Percentiles rank a stretch among this genome's conserved stretches.
phyloP scores from a whole-genome alignment of 1,284 basidiomycete species.

The Earliella scabrosa region DNA sequence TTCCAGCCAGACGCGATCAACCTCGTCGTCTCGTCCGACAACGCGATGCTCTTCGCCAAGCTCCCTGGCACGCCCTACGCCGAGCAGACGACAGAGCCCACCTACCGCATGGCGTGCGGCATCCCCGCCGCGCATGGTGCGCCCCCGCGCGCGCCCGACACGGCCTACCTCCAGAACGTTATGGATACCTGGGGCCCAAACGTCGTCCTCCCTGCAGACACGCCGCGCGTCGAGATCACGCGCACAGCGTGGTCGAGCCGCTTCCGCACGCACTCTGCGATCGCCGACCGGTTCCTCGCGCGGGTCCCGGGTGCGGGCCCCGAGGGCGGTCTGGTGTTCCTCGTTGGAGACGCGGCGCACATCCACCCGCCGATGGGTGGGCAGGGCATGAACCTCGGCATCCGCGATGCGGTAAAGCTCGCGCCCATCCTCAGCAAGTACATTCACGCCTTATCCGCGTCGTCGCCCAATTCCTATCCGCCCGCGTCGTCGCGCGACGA shows the following conservation, averaged over 20 bases:
- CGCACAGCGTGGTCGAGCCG: constrained; percentile 41
- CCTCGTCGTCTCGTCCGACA: constrained; percentile 26
- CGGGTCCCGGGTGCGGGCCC: constrained; percentile 23
- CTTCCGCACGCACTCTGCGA: constrained; percentile 42
- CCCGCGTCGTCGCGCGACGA: neutral
- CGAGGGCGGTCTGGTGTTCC: constrained; percentile 26
- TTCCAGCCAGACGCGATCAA: constrained; percentile 18
- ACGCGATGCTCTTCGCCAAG: constrained; percentile 35
- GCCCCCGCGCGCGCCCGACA: constrained; percentile 36
- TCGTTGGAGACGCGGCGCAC: constrained; percentile 51
- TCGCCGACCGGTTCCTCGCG: constrained; percentile 39
- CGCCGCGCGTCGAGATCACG: constrained; percentile 16
- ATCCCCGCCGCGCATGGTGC: constrained; percentile 36
- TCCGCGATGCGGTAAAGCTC: constrained; percentile 45
- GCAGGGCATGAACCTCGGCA: constrained; percentile 53
- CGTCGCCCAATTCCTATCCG: neutral
- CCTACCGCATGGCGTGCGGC: constrained; percentile 41
- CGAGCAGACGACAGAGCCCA: constrained; percentile 6
- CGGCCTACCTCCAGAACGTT: constrained; percentile 42
- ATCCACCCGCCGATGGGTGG: constrained; percentile 50
- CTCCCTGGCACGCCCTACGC: constrained; percentile 32
- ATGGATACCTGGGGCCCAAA: constrained; percentile 41
- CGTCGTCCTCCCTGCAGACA: constrained; percentile 7
- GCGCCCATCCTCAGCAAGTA: constrained; percentile 33
- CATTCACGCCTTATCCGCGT: neutral